These are phyloP conservation scores for Colletotrichum falcatum DNA, from an alignment of 2,329 filamentous ascomycete genomes.

Conservation along the genomic window DNA sequence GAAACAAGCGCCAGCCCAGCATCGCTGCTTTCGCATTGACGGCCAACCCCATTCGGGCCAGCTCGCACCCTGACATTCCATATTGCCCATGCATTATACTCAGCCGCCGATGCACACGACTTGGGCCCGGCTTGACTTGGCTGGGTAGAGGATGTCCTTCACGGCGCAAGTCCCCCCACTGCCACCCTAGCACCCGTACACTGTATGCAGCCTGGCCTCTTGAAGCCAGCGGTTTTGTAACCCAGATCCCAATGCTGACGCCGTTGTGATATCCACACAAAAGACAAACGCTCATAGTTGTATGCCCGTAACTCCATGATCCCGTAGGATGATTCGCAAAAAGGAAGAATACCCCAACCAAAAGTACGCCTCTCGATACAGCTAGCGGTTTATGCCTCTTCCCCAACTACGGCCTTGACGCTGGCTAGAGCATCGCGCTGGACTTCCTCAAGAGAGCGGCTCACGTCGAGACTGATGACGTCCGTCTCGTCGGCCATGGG, in stretches of 20 bases:
- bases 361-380: constrained; percentile 5
- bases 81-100: constrained; percentile 1
- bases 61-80: neutral
- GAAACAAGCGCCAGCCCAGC: constrained; percentile 23
- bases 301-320: constrained; percentile 39
- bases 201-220: constrained; percentile 26
- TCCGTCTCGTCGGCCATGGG: constrained; percentile 78
- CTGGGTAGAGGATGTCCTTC: neutral
- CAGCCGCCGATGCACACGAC: neutral
- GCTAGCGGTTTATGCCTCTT: constrained; percentile 35
- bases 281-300: constrained; percentile 37
- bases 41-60: neutral
- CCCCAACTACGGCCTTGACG: constrained; percentile 66
- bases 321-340: constrained; percentile 33
- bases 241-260: constrained; percentile 35
- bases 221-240: constrained; percentile 29
- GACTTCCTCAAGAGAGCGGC: constrained; percentile 68
- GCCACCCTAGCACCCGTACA: neutral
- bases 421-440: constrained; percentile 68
- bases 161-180: neutral
- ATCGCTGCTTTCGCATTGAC: constrained; percentile 1
- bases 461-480: constrained; percentile 78
- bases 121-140: neutral
- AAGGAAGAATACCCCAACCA: constrained; percentile 17
- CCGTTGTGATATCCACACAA: constrained; percentile 31